Evolutionary conservation across 1,139 yeast species (phyloP), one percentile per base, ranked within the genome.

Genomic region (Pichiaceae sp.): DNA sequence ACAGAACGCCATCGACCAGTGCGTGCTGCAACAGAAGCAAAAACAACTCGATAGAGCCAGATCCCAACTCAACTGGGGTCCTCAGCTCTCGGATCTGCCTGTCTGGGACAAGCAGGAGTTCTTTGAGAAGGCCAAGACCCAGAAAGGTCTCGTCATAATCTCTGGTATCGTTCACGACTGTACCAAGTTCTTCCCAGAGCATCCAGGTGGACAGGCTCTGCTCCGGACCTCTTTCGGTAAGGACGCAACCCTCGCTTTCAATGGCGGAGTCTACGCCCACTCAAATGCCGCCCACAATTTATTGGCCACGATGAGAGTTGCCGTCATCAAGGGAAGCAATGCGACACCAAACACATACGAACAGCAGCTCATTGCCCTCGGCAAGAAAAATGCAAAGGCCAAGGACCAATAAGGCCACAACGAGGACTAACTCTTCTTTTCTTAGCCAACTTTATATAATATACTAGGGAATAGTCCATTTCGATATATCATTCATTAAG

Each of bases 261-360:
- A 87, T 60, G 98, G 98, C 55, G 97, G 96, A 55, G 98, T 91
- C 32, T 91, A 91, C 62, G 80, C 85, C 38, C 98, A 91, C 64
- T 85, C 96, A 33, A 91, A 89, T 56, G 98, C 98, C 45, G 98
- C 96, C 33, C 97, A 91, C 66, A 91, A 91, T 65, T 67, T 91
- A 62, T 75, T 91, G 57, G 94, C 96, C 24, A 82, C 93, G 27
- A 81, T 89, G 95, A 82, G 98, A 68, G 84, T 91, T 20, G 97
- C 96, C 21, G 93, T 91, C 35, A 79, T 91, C 42, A 72, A 77
- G 56, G 89, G 80, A 48, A 66, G 74, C 42, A 72, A 69, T 45
- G 78, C 74, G 29, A 59, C 60, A 38, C 68, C 64, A 37, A 64
- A 72, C 48, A 74, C 80, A 17, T 74, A 67, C 50, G 69, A 63